A percentile compares a stretch with the other conserved stretches of the same genome.
Conservation (phyloP, 441 rosid genomes). For the Hura crepitans region DNA sequence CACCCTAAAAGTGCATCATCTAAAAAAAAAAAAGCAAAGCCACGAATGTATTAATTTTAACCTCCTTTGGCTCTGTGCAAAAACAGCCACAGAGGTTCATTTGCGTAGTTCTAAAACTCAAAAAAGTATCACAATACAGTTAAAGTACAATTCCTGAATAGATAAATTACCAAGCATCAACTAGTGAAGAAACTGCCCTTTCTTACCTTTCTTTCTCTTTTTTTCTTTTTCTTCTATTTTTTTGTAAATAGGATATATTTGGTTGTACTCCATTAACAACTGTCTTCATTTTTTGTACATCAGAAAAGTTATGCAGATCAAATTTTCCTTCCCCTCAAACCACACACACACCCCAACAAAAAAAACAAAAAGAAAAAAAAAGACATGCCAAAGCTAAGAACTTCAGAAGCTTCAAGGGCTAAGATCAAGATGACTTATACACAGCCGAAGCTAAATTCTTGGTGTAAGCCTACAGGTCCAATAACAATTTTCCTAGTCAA, state of each 20-base stretch:
- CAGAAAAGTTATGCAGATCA: not conserved
- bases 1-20: too few species aligned
- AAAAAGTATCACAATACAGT: too few species aligned
- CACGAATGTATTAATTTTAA: too few species aligned
- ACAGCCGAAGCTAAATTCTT: not conserved
- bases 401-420: constrained; percentile 1
- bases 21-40: too few species aligned
- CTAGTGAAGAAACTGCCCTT: not conserved
- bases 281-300: not conserved
- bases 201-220: not conserved
- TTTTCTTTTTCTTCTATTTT: not conserved
- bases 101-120: too few species aligned
- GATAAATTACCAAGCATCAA: not conserved
- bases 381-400: not conserved
- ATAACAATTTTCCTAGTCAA: not conserved
- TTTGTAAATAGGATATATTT: not conserved
- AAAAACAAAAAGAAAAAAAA: too few species aligned
- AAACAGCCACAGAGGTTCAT: too few species aligned
- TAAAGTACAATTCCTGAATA: not conserved
- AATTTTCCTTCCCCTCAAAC: not conserved
- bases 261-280: not conserved
- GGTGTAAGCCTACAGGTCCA: not conserved
- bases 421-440: not conserved
- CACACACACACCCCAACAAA: too few species aligned
- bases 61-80: too few species aligned